Conservation (phyloP, 2,329 filamentous ascomycete genomes). For the Fusarium burgessii region DNA sequence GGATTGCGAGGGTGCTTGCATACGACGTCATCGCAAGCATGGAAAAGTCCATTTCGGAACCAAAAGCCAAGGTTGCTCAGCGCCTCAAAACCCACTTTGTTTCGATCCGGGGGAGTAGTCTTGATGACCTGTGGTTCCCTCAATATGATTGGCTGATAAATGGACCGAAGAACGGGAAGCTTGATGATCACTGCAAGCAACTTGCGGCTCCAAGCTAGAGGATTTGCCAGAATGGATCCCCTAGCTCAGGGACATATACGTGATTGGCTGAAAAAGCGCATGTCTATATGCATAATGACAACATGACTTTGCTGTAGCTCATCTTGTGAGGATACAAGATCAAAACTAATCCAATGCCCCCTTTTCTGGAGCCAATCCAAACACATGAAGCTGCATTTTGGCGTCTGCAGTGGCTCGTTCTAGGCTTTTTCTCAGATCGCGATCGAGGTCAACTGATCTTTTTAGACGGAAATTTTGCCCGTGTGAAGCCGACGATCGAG, state of each 20-base stretch:
- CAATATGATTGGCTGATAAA: conserved; percentile 21
- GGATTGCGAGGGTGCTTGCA: neutral
- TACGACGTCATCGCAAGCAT: conserved; percentile 34
- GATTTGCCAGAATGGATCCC: conserved; percentile 4
- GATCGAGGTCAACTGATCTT: conserved; percentile 36
- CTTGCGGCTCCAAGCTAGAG: conserved; percentile 27
- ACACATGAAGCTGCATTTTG: conserved; percentile 26
- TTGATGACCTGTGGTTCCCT: neutral
- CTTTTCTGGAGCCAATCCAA: conserved; percentile 28
- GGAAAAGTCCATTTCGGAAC: conserved; percentile 18
- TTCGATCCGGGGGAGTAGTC: conserved; percentile 25
- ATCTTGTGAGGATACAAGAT: conserved; percentile 11
- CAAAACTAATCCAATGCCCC: conserved; percentile 19
- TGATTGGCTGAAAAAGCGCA: conserved; percentile 24
- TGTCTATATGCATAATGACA: conserved; percentile 37
- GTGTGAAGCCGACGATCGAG: conserved; percentile 35
- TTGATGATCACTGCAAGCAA: conserved; percentile 37
- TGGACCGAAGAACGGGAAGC: conserved; percentile 28
- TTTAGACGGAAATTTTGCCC: conserved; percentile 10
- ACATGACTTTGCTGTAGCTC: conserved; percentile 37
- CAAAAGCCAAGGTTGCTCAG: conserved; percentile 21
- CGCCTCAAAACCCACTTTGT: conserved; percentile 20
- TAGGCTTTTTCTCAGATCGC: conserved; percentile 31
- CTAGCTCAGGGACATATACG: conserved; percentile 5
- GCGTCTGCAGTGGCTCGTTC: conserved; percentile 22